phyloP scores from a whole-genome alignment of 2,329 filamentous ascomycete species.

The Colletotrichum liriopes region DNA sequence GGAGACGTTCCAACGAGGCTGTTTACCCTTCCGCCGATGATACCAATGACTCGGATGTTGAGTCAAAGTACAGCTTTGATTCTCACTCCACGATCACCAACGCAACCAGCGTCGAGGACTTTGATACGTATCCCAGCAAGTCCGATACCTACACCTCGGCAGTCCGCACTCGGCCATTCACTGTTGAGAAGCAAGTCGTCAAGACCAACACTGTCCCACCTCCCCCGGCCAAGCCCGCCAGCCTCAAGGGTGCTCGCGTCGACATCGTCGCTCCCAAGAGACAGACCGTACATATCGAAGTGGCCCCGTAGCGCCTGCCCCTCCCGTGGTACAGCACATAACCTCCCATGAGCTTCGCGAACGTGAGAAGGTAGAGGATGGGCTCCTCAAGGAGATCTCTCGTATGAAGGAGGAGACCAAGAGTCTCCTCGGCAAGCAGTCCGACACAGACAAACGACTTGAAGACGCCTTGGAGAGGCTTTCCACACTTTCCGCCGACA shows the following conservation, averaged over 20 bases:
- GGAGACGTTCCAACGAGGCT: slow-evolving; percentile 30
- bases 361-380: slow-evolving; percentile 33
- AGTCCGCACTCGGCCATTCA: slow-evolving; percentile 20
- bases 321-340: slow-evolving; percentile 30
- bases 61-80: slow-evolving; percentile 43
- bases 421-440: slow-evolving; percentile 35
- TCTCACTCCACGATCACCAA: slow-evolving; percentile 37
- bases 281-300: slow-evolving; percentile 24
- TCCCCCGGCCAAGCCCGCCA: slow-evolving; percentile 37
- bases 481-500: slow-evolving; percentile 32
- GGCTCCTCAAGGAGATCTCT: slow-evolving; percentile 39
- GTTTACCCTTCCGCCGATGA: slow-evolving; percentile 41
- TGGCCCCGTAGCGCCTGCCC: slow-evolving; percentile 29
- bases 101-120: slow-evolving; percentile 42
- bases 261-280: slow-evolving; percentile 31
- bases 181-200: slow-evolving; percentile 28
- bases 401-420: slow-evolving; percentile 40
- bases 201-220: slow-evolving; percentile 18
- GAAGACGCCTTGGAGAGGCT: slow-evolving; percentile 39
- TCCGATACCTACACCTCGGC: slow-evolving; percentile 15
- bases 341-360: slow-evolving; percentile 33
- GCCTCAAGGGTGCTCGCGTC: slow-evolving; percentile 34
- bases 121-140: slow-evolving; percentile 31
- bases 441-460: slow-evolving; percentile 35
- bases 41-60: slow-evolving; percentile 40